A percentile compares a stretch with the other conserved stretches of the same genome.
Evolutionary conservation across 441 rosid genomes (phyloP).

Genomic region (Corymbia calophylla): DNA sequence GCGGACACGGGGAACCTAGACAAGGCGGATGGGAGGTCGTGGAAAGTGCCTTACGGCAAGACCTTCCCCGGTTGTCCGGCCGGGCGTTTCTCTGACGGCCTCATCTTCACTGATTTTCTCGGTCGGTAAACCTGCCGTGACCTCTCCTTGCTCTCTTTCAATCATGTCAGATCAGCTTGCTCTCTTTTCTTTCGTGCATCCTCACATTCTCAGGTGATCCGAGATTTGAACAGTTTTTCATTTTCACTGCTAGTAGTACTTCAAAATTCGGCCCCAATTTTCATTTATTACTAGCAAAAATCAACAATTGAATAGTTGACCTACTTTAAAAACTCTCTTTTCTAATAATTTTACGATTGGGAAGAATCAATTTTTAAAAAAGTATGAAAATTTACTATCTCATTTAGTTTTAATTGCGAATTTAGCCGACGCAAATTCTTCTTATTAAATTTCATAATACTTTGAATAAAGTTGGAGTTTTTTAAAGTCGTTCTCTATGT

Average conservation of each 20-base stretch:
- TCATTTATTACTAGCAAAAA: background rate
- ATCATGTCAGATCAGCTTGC: background rate
- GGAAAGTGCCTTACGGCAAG: conserved; percentile 54
- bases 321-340: background rate
- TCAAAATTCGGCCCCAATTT: background rate
- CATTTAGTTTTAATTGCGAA: too few relatives aligned
- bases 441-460: background rate
- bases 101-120: conserved; percentile 42
- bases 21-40: conserved; percentile 15
- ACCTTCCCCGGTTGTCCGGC: conserved; percentile 63
- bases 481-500: background rate
- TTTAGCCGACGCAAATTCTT: background rate
- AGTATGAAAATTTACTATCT: background rate
- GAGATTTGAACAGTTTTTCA: background rate
- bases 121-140: conserved; percentile 17
- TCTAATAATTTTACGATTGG: background rate
- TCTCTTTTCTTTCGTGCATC: background rate
- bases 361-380: background rate
- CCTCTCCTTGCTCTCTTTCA: background rate
- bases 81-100: conserved; percentile 68
- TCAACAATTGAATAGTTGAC: background rate
- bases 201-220: background rate
- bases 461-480: background rate
- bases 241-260: background rate
- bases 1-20: conserved; percentile 55